phyloP scores from a whole-genome alignment of 2,329 filamentous ascomycete species.

The Nemania sp. region DNA sequence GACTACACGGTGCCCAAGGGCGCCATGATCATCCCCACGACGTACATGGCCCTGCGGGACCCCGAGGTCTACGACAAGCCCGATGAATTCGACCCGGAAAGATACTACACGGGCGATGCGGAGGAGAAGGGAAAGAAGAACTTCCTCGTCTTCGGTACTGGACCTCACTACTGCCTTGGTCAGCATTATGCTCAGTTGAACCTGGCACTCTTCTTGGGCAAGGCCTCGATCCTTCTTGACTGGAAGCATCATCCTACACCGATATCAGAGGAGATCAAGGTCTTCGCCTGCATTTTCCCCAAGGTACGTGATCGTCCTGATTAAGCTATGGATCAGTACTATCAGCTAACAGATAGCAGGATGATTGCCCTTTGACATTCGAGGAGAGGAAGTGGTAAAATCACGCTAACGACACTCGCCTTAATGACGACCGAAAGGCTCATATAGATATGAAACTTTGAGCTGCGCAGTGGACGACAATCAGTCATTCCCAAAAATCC shows the following conservation, averaged over 20 bases:
- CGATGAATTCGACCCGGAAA: conserved; percentile 85
- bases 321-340: neutral
- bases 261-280: conserved; percentile 89
- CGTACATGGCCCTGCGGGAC: conserved; percentile 88
- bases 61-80: conserved; percentile 90
- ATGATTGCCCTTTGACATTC: conserved; percentile 82
- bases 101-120: conserved; percentile 88
- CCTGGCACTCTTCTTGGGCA: conserved; percentile 85
- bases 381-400: conserved; percentile 54
- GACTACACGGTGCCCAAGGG: conserved; percentile 91
- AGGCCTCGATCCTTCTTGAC: conserved; percentile 82
- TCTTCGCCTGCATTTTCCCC: conserved; percentile 98
- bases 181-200: conserved; percentile 91
- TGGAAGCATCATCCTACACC: conserved; percentile 89
- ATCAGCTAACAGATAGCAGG: conserved; percentile 53
- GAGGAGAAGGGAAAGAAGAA: conserved; percentile 89
- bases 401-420: neutral
- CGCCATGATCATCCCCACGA: conserved; percentile 91
- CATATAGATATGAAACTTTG: conserved; percentile 10
- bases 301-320: conserved; percentile 62
- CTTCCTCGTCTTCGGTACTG: conserved; percentile 93
- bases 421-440: neutral
- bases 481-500: conserved; percentile 3
- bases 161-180: conserved; percentile 94
- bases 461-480: neutral